Evolutionary conservation across 2,329 filamentous ascomycete species (phyloP).

Genomic region (Aspergillus spinulosporus): DNA sequence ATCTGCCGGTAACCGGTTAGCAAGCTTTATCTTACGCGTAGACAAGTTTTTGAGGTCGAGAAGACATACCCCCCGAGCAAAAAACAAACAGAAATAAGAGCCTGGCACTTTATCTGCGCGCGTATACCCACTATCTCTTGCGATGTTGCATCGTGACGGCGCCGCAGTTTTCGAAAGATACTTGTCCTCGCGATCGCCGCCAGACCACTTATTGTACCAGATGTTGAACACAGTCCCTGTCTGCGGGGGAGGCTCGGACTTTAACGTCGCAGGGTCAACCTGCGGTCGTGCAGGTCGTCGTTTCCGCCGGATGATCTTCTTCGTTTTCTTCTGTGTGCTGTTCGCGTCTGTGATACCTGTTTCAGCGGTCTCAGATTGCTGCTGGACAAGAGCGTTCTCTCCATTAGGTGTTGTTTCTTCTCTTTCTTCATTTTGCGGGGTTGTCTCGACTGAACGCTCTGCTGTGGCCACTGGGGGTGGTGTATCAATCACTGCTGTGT

Average conservation of each 20-base stretch:
- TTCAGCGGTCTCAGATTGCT: conserved; percentile 22
- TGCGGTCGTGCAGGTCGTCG: conserved; percentile 85
- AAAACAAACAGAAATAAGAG: conserved; percentile 89
- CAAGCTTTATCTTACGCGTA: background rate
- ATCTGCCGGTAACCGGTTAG: conserved; percentile 6
- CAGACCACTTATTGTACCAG: conserved; percentile 99
- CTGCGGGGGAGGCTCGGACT: conserved; percentile 81
- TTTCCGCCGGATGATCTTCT: conserved; percentile 91
- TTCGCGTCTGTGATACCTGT: conserved; percentile 22
- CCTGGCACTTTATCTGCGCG: conserved; percentile 74
- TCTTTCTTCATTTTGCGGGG: conserved; percentile 15
- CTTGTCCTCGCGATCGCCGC: conserved; percentile 90
- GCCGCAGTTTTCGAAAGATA: conserved; percentile 81
- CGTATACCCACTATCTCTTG: conserved; percentile 75
- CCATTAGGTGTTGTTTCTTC: conserved; percentile 3
- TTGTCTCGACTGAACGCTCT: conserved; percentile 44
- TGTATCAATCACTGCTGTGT: conserved; percentile 25
- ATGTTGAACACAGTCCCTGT: conserved; percentile 97
- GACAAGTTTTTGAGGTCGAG: background rate
- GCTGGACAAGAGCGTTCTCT: conserved; percentile 10
- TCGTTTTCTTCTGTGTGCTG: conserved; percentile 63
- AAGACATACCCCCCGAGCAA: conserved; percentile 62
- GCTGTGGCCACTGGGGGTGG: conserved; percentile 41
- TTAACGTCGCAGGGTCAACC: conserved; percentile 80
- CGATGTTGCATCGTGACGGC: conserved; percentile 82